Evolutionary conservation across 1,139 yeast genomes (phyloP).

Genomic region (Arxiozyma slooffiae): DNA sequence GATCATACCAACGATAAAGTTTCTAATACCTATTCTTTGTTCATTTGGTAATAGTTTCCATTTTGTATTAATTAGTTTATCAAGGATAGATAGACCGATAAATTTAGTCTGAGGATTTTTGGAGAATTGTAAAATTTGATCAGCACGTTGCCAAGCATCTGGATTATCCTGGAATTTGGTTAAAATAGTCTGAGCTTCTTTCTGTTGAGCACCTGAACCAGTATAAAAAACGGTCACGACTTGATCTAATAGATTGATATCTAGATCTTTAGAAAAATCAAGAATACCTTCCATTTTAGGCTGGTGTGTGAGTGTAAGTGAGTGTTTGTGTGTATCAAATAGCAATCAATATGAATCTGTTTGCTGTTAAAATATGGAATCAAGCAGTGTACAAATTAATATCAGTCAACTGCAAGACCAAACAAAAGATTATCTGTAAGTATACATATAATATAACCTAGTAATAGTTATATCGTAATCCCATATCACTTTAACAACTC

Average conservation of each 20-base stretch:
- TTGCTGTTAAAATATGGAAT: too few relatives aligned
- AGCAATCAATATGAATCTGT: not conserved
- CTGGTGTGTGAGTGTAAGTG: too few relatives aligned
- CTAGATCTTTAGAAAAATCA: conserved; percentile 78
- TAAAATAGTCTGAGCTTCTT: conserved; percentile 71
- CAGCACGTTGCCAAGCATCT: conserved; percentile 93
- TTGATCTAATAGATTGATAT: conserved; percentile 67
- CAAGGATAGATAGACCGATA: conserved; percentile 82
- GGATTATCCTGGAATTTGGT: conserved; percentile 90
- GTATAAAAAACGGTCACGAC: conserved; percentile 81
- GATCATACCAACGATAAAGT: conserved; percentile 88
- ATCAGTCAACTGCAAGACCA: too few relatives aligned
- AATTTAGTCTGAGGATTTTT: conserved; percentile 80
- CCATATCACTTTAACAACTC: too few relatives aligned
- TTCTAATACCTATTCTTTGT: conserved; percentile 82
- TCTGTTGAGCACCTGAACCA: conserved; percentile 73
- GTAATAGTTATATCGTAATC: too few relatives aligned
- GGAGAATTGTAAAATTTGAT: conserved; percentile 72
- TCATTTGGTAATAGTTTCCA: conserved; percentile 90
- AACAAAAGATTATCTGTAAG: too few relatives aligned
- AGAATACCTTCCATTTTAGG: conserved; percentile 85
- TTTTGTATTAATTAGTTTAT: conserved; percentile 77
- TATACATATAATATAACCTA: too few relatives aligned
- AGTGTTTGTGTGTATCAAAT: too few relatives aligned
- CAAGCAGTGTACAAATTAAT: too few relatives aligned